These are phyloP conservation scores for Corchorus olitorius DNA, from an alignment of 345 rosid species.

Conservation along the genomic window DNA sequence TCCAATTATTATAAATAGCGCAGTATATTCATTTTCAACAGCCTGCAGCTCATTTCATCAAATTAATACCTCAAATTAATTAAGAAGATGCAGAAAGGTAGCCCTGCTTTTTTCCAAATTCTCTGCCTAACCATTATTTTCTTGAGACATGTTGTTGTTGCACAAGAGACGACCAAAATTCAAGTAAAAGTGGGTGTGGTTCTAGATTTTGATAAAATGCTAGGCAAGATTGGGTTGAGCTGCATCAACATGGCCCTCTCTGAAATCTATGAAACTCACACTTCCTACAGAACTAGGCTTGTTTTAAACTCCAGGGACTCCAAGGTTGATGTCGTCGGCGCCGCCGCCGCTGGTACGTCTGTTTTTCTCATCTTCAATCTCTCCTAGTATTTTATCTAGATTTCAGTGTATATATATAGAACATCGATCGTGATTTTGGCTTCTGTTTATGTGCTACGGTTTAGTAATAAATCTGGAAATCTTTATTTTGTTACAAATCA, in stretches of 20 bases:
- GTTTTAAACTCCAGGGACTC: slow-evolving; percentile 29
- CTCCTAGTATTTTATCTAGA: not conserved
- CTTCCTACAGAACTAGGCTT: slow-evolving; percentile 31
- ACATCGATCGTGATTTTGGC: too few species aligned
- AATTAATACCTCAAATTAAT: too few species aligned
- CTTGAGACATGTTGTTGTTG: not conserved
- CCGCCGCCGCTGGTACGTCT: slow-evolving; percentile 37
- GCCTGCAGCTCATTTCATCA: too few species aligned
- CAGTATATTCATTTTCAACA: not conserved
- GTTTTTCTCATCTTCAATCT: too few species aligned
- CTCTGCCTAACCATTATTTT: not conserved
- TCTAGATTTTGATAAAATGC: slow-evolving; percentile 23
- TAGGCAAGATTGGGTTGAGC: slow-evolving; percentile 22
- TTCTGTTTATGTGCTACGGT: too few species aligned
- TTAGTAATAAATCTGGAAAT: too few species aligned
- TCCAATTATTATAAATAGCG: not conserved
- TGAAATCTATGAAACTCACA: slow-evolving; percentile 27
- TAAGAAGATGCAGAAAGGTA: too few species aligned
- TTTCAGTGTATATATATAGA: not conserved
- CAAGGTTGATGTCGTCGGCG: slow-evolving; percentile 28
- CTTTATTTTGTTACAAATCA: too few species aligned
- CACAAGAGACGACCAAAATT: not conserved
- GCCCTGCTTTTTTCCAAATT: too few species aligned
- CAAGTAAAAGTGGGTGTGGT: slow-evolving; percentile 37
- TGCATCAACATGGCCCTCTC: slow-evolving; percentile 35